These are phyloP conservation scores for Aschersonia sp. DNA, from an alignment of 2,329 filamentous ascomycete species.

Conservation along the genomic window DNA sequence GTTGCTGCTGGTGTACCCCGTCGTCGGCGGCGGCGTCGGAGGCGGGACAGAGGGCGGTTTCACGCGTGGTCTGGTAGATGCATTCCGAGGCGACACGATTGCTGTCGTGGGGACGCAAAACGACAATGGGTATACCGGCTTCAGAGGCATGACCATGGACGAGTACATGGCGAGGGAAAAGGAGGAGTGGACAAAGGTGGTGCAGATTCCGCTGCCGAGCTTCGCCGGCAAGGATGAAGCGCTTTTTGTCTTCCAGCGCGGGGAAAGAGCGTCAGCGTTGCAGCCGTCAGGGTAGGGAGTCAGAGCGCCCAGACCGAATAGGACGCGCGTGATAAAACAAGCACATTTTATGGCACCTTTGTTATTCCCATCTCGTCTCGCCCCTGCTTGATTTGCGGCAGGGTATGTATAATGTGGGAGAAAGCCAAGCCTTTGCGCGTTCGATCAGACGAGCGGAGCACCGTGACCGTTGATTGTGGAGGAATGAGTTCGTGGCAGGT, in stretches of 20 bases:
- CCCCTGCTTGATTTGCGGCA: too few relatives aligned
- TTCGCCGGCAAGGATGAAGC: conserved; percentile 69
- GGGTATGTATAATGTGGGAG: too few relatives aligned
- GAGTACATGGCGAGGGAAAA: conserved; percentile 49
- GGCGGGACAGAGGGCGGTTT: conserved; percentile 48
- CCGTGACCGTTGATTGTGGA: too few relatives aligned
- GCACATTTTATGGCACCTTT: not conserved
- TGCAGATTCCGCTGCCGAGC: conserved; percentile 55
- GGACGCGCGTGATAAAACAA: not conserved
- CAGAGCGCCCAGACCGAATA: not conserved
- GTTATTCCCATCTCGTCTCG: too few relatives aligned
- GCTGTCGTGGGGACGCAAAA: conserved; percentile 67
- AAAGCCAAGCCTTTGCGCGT: too few relatives aligned
- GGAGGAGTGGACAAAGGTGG: conserved; percentile 40
- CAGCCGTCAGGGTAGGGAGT: not conserved
- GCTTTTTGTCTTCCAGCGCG: conserved; percentile 49
- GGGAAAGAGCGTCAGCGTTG: conserved; percentile 19
- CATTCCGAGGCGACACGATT: conserved; percentile 48
- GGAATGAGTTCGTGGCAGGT: too few relatives aligned
- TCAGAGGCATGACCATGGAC: conserved; percentile 47
- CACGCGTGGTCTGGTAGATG: conserved; percentile 44
- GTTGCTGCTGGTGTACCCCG: conserved; percentile 58
- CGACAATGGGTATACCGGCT: conserved; percentile 58
- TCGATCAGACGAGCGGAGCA: too few relatives aligned
- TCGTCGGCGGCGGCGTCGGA: conserved; percentile 49